phyloP scores from a whole-genome alignment of 495 filamentous ascomycete genomes.

The Podospora sp. region DNA sequence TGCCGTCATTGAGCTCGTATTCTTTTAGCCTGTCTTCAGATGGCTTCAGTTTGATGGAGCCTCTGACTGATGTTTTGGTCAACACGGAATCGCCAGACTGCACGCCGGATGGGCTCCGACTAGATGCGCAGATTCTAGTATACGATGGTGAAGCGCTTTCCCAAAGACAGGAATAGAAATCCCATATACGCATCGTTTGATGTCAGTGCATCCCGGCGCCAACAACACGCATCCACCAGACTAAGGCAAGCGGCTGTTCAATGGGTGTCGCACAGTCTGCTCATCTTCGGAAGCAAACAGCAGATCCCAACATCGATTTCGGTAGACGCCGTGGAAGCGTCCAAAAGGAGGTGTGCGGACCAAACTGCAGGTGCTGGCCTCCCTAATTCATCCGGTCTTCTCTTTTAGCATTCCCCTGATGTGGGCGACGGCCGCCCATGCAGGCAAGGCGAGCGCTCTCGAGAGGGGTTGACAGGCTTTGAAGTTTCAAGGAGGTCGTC shows the following conservation, averaged over 20 bases:
- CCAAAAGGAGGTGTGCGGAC: background rate
- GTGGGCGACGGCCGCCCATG: background rate
- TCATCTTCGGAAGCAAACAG: background rate
- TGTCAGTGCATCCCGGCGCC: background rate
- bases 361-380: background rate
- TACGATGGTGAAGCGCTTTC: too few relatives aligned
- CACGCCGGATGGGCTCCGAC: too few relatives aligned
- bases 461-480: background rate
- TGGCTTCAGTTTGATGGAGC: too few relatives aligned
- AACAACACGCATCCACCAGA: background rate
- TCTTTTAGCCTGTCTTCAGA: too few relatives aligned
- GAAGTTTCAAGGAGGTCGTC: background rate
- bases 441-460: background rate
- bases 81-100: too few relatives aligned
- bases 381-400: background rate
- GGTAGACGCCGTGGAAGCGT: background rate
- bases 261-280: background rate
- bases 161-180: too few relatives aligned
- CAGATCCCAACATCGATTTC: background rate
- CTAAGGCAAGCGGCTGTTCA: background rate
- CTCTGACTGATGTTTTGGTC: too few relatives aligned
- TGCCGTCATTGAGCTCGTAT: too few relatives aligned
- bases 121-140: too few relatives aligned
- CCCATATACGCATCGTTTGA: background rate
- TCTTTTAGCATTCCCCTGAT: background rate